Evolutionary conservation across 2,329 filamentous ascomycete species (phyloP), one percentile per base, ranked within the genome.

Genomic region (Scedosporium minutisporum): DNA sequence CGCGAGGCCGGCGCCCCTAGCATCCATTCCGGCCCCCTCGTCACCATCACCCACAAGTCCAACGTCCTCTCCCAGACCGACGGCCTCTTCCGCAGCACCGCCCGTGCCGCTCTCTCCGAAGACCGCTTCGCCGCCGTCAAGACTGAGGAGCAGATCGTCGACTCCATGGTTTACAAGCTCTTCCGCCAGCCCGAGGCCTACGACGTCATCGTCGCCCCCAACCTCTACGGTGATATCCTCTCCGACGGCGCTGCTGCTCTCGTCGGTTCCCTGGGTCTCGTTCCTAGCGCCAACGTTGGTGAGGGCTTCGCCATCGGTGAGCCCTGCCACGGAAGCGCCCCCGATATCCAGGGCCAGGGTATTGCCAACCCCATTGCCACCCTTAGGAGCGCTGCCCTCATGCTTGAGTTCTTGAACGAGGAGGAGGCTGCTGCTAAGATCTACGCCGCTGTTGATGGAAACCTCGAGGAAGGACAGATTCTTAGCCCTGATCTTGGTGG

Each of bases 101-200:
- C 90, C 16, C 87, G 90, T 68, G 81, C 82, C 33, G 91, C 90
- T 3, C 86, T 97, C 7, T 82, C 86, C 29, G 80, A 82, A 60
- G 68, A 82, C 12, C 82, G 79, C 67, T 97, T 90, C 79, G 76
- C 68, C 65, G 76, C 75, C 60, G 79, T 96, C 62, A 77, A 78
- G 51, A 82, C 97, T 62, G 95, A 97, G 77, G 95, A 97, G 82
- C 95, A 99, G 80, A 99, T 99, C 69, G 93, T 99, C 66, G 95
- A 99, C 78, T 93, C 89, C 65, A 99, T 99, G 95, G 92, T 97
- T 64, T 97, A 97, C 86, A 97, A 97, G 82, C 89, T 99, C 63
- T 97, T 97, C 87, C 91, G 93, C 65, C 91, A 97, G 77, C 95
- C 95, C 53, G 84, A 88, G 71, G 89, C 88, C 72, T 99, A 97